Conservation (phyloP, 1,284 basidiomycete species). For the Ceratobasidium sp. region DNA sequence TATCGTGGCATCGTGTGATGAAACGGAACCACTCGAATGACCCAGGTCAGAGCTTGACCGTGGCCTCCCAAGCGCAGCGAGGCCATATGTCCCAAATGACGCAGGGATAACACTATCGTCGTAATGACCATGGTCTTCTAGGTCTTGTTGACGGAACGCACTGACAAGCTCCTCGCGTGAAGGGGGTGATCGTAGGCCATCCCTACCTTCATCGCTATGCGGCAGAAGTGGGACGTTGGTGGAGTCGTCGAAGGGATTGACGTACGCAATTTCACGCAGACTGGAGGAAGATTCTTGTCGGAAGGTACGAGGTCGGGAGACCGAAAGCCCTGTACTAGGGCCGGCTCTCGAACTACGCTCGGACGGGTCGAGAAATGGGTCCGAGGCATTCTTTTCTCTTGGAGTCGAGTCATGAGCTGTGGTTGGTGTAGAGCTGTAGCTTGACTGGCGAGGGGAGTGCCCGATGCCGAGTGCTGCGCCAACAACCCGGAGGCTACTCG, state of each 20-base stretch:
- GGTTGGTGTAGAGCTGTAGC: constrained; percentile 16
- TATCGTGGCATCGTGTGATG: constrained; percentile 3
- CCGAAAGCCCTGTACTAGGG: background rate
- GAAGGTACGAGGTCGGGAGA: constrained; percentile 26
- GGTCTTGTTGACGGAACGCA: constrained; percentile 37
- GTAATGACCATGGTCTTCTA: constrained; percentile 38
- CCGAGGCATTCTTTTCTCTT: constrained; percentile 28
- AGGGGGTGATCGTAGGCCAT: constrained; percentile 48
- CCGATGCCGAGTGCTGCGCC: constrained; percentile 29
- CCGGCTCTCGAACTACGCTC: background rate
- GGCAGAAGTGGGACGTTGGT: constrained; percentile 28
- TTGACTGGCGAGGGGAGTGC: constrained; percentile 22
- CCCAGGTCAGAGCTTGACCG: constrained; percentile 25
- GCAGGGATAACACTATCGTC: constrained; percentile 24
- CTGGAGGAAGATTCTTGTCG: constrained; percentile 37
- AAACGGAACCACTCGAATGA: constrained; percentile 15
- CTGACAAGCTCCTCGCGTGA: constrained; percentile 36
- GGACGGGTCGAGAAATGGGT: constrained; percentile 27
- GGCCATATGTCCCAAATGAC: constrained; percentile 40
- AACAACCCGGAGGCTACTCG: constrained; percentile 26
- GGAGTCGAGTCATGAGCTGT: constrained; percentile 4
- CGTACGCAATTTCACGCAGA: constrained; percentile 17
- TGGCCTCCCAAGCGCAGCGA: constrained; percentile 18
- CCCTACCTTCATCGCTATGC: constrained; percentile 51
- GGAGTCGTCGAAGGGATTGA: constrained; percentile 27